Conservation (phyloP, 495 filamentous ascomycete species). For the Podospora bellae-mahoneyi region DNA sequence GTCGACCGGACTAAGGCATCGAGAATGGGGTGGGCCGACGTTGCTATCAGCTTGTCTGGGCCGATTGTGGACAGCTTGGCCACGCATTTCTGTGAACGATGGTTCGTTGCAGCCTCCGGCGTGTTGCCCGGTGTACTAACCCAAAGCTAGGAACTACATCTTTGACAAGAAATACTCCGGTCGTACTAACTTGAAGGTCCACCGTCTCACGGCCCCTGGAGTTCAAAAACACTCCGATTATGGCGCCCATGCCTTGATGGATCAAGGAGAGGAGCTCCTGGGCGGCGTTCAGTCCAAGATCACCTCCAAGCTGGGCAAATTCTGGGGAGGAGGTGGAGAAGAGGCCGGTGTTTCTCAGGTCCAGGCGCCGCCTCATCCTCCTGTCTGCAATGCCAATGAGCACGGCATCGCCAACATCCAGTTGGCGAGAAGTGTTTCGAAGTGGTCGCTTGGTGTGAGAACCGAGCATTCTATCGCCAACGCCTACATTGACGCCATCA, state of each 20-base stretch:
- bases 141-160: conserved; percentile 66
- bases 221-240: neutral
- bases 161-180: conserved; percentile 76
- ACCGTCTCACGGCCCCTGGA: conserved; percentile 42
- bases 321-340: neutral
- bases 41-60: conserved; percentile 77
- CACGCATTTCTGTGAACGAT: conserved; percentile 78
- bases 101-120: conserved; percentile 41
- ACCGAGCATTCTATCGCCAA: conserved; percentile 85
- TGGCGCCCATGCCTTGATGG: neutral
- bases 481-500: conserved; percentile 81
- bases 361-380: neutral
- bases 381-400: neutral
- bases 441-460: conserved; percentile 68
- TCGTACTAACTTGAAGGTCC: conserved; percentile 61
- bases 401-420: conserved; percentile 37
- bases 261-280: conserved; percentile 33
- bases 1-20: conserved; percentile 73
- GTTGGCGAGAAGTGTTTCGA: conserved; percentile 51
- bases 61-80: conserved; percentile 74
- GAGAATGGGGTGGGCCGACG: conserved; percentile 93
- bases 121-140: neutral
- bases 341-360: neutral
- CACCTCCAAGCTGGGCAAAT: conserved; percentile 10
- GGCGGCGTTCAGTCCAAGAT: conserved; percentile 48